A percentile compares a stretch with the other conserved stretches of the same genome.
Evolutionary conservation across 495 filamentous ascomycete species (phyloP).

Genomic region (Lasiosphaeria ovina): DNA sequence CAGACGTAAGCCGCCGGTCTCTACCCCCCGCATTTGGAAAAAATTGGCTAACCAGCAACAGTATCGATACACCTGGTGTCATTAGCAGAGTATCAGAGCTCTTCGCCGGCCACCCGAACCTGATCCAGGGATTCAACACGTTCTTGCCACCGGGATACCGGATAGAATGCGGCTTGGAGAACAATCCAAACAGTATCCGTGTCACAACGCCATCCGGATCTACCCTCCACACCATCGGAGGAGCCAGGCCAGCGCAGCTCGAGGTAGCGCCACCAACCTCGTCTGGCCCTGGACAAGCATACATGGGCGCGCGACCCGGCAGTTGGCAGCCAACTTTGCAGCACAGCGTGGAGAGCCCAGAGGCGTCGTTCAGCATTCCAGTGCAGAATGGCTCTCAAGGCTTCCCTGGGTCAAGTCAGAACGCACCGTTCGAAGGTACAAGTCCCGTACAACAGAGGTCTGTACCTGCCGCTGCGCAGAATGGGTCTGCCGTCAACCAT

Average conservation of each 20-base stretch:
- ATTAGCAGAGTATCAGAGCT: constrained; percentile 96
- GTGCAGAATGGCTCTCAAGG: constrained; percentile 43
- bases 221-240: constrained; percentile 56
- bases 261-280: constrained; percentile 38
- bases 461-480: constrained; percentile 70
- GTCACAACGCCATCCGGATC: constrained; percentile 93
- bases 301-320: constrained; percentile 36
- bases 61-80: constrained; percentile 96
- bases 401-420: constrained; percentile 45
- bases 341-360: constrained; percentile 55
- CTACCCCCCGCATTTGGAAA: neutral
- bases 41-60: constrained; percentile 33
- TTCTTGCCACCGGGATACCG: constrained; percentile 96
- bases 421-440: constrained; percentile 46
- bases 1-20: constrained; percentile 65
- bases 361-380: constrained; percentile 52
- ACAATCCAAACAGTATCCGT: constrained; percentile 91
- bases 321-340: constrained; percentile 55
- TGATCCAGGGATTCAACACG: constrained; percentile 98
- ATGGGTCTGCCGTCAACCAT: constrained; percentile 41
- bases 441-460: constrained; percentile 76
- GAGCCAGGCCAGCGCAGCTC: constrained; percentile 38
- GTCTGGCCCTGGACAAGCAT: constrained; percentile 32
- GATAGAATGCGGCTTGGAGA: constrained; percentile 90
- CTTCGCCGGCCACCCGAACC: constrained; percentile 91